A percentile compares a stretch with the other conserved stretches of the same genome.
Evolutionary conservation across 2,329 filamentous ascomycete species (phyloP).

Genomic region (Talaromyces piceae): DNA sequence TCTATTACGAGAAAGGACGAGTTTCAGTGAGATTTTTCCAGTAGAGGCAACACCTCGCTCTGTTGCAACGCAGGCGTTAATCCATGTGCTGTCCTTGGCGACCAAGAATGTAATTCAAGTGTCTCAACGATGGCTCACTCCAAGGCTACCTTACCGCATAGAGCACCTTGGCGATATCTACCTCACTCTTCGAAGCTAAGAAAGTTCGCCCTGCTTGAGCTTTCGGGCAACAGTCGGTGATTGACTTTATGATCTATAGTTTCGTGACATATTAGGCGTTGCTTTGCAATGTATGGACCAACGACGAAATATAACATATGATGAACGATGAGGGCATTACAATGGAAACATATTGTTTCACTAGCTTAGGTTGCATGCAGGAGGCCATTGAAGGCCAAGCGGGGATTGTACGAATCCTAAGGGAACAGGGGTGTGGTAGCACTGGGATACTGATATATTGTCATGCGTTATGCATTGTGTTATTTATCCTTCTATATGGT

Average conservation of each 20-base stretch:
- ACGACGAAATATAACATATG: neutral
- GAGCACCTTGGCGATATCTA: constrained; percentile 22
- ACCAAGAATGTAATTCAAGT: constrained; percentile 54
- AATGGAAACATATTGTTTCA: neutral
- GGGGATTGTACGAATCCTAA: neutral
- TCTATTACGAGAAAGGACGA: constrained; percentile 33
- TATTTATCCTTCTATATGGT: constrained; percentile 7
- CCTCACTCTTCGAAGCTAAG: constrained; percentile 17
- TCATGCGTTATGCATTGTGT: neutral
- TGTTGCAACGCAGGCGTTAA: constrained; percentile 67
- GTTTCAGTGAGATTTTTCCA: constrained; percentile 64
- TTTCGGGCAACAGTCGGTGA: neutral
- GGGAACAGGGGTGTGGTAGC: neutral
- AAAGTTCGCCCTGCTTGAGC: neutral
- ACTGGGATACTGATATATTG: neutral
- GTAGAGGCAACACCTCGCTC: constrained; percentile 46
- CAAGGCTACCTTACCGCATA: constrained; percentile 23
- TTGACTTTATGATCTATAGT: neutral
- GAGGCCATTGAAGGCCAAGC: neutral
- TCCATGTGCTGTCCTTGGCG: constrained; percentile 64
- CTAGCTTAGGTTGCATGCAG: too few species aligned
- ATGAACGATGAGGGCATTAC: neutral
- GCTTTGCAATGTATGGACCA: neutral
- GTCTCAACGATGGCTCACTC: constrained; percentile 46
- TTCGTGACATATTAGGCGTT: neutral